These are phyloP conservation scores for Sporormia fimetaria DNA, from an alignment of 495 filamentous ascomycete species.

Conservation along the genomic window DNA sequence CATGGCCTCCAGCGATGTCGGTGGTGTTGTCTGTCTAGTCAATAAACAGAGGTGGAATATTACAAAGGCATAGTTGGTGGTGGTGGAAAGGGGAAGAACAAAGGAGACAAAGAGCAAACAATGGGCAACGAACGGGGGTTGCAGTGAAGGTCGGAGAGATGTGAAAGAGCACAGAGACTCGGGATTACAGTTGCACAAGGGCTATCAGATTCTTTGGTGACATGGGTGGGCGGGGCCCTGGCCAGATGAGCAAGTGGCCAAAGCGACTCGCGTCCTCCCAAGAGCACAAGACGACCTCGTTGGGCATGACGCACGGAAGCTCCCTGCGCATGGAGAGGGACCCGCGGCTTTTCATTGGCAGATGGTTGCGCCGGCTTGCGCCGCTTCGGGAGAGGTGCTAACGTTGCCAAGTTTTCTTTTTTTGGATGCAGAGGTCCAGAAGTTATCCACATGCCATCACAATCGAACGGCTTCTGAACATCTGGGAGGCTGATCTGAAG, in stretches of 20 bases:
- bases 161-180: not conserved
- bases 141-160: not conserved
- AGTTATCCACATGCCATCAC: too few species aligned
- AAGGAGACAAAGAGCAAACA: not conserved
- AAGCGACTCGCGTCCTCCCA: not conserved
- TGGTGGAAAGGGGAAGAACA: not conserved
- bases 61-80: constrained; percentile 5
- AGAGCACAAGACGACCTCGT: not conserved
- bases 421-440: too few species aligned
- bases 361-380: too few species aligned
- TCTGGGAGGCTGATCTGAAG: too few species aligned
- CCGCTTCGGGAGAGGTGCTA: too few species aligned
- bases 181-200: not conserved
- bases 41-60: constrained; percentile 10
- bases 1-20: too few species aligned
- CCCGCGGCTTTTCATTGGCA: not conserved
- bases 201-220: too few species aligned
- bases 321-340: constrained; percentile 1
- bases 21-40: constrained; percentile 8
- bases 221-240: too few species aligned
- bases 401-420: too few species aligned
- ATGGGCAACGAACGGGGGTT: not conserved
- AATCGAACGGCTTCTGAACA: too few species aligned
- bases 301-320: constrained; percentile 2
- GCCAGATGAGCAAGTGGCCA: not conserved